A percentile compares a stretch with the other conserved stretches of the same genome.
Conservation (phyloP, 306 rosid genomes). For the Trifolium fragiferum region DNA sequence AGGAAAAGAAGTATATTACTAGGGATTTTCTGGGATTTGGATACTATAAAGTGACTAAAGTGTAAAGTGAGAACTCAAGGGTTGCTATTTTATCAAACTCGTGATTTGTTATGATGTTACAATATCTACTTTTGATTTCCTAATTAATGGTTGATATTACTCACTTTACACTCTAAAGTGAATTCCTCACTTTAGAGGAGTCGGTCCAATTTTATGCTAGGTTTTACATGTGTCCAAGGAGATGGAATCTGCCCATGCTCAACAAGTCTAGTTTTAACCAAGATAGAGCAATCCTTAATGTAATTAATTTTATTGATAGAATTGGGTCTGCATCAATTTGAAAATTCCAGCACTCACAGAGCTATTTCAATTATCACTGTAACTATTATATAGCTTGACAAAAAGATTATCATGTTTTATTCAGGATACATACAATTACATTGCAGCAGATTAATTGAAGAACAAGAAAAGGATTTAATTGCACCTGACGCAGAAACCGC, state of each 20-base stretch:
- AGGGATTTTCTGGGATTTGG: slow-evolving; percentile 2
- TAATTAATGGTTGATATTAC: no score
- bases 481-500: slow-evolving; percentile 89
- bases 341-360: slow-evolving; percentile 13
- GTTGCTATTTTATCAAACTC: no score
- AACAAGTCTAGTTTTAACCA: slow-evolving; percentile 30
- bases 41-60: no score
- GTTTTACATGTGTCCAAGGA: slow-evolving; percentile 25
- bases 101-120: no score
- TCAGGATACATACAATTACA: slow-evolving; percentile 30
- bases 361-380: slow-evolving; percentile 31
- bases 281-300: slow-evolving; percentile 10
- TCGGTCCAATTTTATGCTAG: slow-evolving; percentile 11
- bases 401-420: slow-evolving; percentile 19
- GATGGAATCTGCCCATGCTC: slow-evolving; percentile 22
- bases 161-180: no score
- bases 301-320: neutral
- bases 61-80: no score
- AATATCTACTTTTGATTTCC: no score
- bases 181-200: neutral
- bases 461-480: slow-evolving; percentile 28
- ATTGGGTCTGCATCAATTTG: slow-evolving; percentile 27
- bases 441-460: slow-evolving; percentile 30
- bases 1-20: slow-evolving; percentile 14
- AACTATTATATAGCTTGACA: slow-evolving; percentile 1